Evolutionary conservation across 306 rosid genomes (phyloP), one percentile per base, ranked within the genome.

Genomic region (Lagenaria siceraria): DNA sequence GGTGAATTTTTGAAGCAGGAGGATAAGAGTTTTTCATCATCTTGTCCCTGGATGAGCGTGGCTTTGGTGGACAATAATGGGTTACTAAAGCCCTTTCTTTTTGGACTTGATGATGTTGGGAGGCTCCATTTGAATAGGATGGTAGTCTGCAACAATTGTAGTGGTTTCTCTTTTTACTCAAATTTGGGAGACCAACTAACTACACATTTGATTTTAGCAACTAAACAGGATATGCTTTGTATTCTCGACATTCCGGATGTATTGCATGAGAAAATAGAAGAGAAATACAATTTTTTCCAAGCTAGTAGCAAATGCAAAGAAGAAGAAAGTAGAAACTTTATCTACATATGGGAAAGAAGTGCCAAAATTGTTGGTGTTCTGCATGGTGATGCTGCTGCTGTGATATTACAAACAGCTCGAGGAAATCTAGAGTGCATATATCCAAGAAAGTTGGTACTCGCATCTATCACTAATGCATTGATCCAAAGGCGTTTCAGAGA

Each of bases 261-360:
- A 78, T 83, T 90, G 78, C 83, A 77, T 63, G 90, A 86, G 62
- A 93, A 90, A 36, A 40, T 87, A 59, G 92, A 84, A 43, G 76
- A 29, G 5, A 90, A 91, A 83, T 91, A 86, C 65, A 85, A 82
- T 29, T 81, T 80, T 58, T 65, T 88, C 80, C 90, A 79, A 8
- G 80, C 82, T 74, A 80, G 70, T 74, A 86, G 68, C 74, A 88
- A 87, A 68, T 82, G 82, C 76, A 86, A 79, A 81, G 89, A 80
- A 78, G 93, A 80, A 33, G 89, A 87, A 83, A 84, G 66, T 81
- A 83, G 59, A 69, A 92, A 85, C 78, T 84, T 81, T 69, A 84
- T 95, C 77, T 86, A 85, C 74, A 86, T 95, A 75, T 95, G 99
- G 99, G 99, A 95, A 87, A 92, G 92, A 86, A 93, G 96, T 75